phyloP scores from a whole-genome alignment of 805 yeast genomes.

The Candida nitratophila region DNA sequence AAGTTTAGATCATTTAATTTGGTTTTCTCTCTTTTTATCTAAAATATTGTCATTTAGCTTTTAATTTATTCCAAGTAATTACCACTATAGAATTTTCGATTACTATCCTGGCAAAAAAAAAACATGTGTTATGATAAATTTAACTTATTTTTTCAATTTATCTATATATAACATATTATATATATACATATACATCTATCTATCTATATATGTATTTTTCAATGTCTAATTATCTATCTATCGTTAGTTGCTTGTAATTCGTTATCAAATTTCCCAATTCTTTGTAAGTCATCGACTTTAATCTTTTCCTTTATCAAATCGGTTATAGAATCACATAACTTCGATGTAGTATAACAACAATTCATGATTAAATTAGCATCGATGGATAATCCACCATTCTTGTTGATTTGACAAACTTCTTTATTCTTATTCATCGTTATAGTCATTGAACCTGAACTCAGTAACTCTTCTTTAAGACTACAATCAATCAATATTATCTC shows the following conservation, averaged over 20 bases:
- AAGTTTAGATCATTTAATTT: not conserved
- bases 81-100: too few species aligned
- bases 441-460: conserved; percentile 74
- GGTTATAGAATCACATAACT: conserved; percentile 56
- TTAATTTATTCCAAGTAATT: too few species aligned
- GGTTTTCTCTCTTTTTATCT: not conserved
- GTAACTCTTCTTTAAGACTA: conserved; percentile 63
- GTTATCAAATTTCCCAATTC: conserved; percentile 14
- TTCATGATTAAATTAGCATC: conserved; percentile 64
- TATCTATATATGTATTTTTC: too few species aligned
- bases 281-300: conserved; percentile 39
- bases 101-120: too few species aligned
- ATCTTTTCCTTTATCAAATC: conserved; percentile 51
- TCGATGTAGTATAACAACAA: conserved; percentile 60
- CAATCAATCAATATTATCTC: conserved; percentile 73
- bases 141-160: not conserved
- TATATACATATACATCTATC: too few species aligned
- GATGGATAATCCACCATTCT: conserved; percentile 84
- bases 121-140: not conserved
- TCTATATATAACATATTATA: too few species aligned
- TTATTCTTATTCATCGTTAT: conserved; percentile 84
- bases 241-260: conserved; percentile 27
- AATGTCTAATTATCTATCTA: conserved; percentile 15
- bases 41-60: too few species aligned
- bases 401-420: conserved; percentile 83